These are phyloP conservation scores for Colletotrichum lupini DNA, from an alignment of 2,329 filamentous ascomycete species.

Conservation along the genomic window DNA sequence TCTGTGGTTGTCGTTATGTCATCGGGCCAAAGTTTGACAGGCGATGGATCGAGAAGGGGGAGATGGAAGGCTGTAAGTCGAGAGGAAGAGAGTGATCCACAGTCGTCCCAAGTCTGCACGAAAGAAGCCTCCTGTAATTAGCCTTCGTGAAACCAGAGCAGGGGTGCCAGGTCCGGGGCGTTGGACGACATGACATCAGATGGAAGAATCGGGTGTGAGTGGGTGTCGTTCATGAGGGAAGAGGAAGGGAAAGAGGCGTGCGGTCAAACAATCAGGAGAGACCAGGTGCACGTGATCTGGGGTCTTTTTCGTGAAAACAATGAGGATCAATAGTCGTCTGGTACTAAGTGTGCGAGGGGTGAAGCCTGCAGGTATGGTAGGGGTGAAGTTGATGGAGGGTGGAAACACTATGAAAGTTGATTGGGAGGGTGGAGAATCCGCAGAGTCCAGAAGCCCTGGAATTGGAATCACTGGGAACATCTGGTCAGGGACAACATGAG, in stretches of 20 bases:
- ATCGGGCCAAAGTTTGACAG: background rate
- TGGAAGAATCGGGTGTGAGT: background rate
- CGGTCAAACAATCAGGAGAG: background rate
- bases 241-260: background rate
- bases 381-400: conserved; percentile 3
- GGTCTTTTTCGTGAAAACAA: conserved; percentile 4
- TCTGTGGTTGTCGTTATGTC: background rate
- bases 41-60: background rate
- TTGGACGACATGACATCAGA: conserved; percentile 31
- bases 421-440: conserved; percentile 2
- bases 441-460: background rate
- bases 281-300: conserved; percentile 12
- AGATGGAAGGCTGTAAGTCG: background rate
- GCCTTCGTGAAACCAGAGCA: conserved; percentile 29
- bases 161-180: conserved; percentile 15
- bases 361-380: background rate
- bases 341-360: background rate
- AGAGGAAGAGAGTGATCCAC: conserved; percentile 2
- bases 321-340: too few relatives aligned
- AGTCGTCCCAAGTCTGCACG: conserved; percentile 29
- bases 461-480: background rate
- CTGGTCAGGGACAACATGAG: background rate
- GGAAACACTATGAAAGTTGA: conserved; percentile 5
- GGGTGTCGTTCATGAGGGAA: background rate
- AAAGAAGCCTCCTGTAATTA: conserved; percentile 31